Conservation (phyloP, 1,139 yeast genomes). For the Yamadazyma pseudoaaseri region DNA sequence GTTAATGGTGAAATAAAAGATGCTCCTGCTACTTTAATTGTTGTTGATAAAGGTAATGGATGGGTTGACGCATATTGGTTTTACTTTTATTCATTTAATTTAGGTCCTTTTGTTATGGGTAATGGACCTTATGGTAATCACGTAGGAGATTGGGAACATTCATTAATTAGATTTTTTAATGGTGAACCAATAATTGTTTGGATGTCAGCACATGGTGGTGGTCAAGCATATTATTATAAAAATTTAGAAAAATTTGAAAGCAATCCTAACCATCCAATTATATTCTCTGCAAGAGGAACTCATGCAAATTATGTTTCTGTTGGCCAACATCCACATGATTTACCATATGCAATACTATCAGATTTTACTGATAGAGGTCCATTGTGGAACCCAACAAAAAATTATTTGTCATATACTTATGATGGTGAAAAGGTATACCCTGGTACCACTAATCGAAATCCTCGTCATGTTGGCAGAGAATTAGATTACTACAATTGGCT, state of each 20-base stretch:
- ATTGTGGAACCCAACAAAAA: slow-evolving; percentile 87
- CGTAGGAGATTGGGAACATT: slow-evolving; percentile 98
- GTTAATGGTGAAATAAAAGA: slow-evolving; percentile 66
- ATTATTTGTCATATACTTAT: slow-evolving; percentile 76
- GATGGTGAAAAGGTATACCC: slow-evolving; percentile 53
- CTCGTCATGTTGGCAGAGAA: slow-evolving; percentile 56
- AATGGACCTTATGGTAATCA: slow-evolving; percentile 96
- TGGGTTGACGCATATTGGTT: slow-evolving; percentile 96
- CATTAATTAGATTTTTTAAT: slow-evolving; percentile 76
- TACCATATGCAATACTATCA: slow-evolving; percentile 84
- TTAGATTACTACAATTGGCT: slow-evolving; percentile 74
- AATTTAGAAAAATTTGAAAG: slow-evolving; percentile 69
- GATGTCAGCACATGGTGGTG: slow-evolving; percentile 99
- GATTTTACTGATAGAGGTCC: slow-evolving; percentile 96
- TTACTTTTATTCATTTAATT: slow-evolving; percentile 88
- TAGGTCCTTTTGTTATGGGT: slow-evolving; percentile 98
- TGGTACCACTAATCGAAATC: slow-evolving; percentile 40
- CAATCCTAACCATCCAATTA: slow-evolving; percentile 57
- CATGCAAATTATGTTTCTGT: slow-evolving; percentile 97
- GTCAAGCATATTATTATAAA: slow-evolving; percentile 78
- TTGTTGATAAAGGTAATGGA: slow-evolving; percentile 90
- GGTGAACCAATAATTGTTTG: slow-evolving; percentile 89
- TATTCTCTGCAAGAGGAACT: slow-evolving; percentile 92
- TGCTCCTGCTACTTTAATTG: slow-evolving; percentile 81
- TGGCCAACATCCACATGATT: slow-evolving; percentile 94